Conservation (phyloP, 2,329 filamentous ascomycete genomes). For the Immersiporthe knoxdaviesiana region DNA sequence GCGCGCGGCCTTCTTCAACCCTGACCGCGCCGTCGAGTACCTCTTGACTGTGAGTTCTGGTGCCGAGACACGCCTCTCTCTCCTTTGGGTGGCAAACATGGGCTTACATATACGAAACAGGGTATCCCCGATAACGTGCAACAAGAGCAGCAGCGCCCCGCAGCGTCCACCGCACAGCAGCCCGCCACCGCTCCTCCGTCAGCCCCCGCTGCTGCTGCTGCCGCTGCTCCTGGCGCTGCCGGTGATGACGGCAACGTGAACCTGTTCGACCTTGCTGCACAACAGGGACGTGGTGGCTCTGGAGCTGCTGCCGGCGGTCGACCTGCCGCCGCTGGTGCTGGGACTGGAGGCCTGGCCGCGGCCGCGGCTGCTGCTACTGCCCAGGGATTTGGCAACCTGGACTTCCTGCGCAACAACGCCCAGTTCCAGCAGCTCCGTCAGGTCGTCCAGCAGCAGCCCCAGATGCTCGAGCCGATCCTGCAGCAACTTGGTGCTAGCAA, state of each 20-base stretch:
- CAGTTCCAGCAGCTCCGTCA: slow-evolving; percentile 98
- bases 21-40: slow-evolving; percentile 96
- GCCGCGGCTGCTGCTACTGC: slow-evolving; percentile 51
- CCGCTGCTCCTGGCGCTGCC: slow-evolving; percentile 47
- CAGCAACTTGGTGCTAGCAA: slow-evolving; percentile 96
- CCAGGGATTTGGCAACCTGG: slow-evolving; percentile 73
- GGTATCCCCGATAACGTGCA: slow-evolving; percentile 88
- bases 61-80: neutral
- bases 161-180: slow-evolving; percentile 29
- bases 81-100: neutral
- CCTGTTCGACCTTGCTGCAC: slow-evolving; percentile 89
- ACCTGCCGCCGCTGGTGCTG: slow-evolving; percentile 46
- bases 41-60: slow-evolving; percentile 72
- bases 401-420: slow-evolving; percentile 91
- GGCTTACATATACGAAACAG: slow-evolving; percentile 47
- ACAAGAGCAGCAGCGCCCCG: slow-evolving; percentile 48
- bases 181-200: slow-evolving; percentile 37
- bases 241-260: slow-evolving; percentile 76
- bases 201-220: slow-evolving; percentile 43
- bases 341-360: slow-evolving; percentile 45
- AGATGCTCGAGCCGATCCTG: slow-evolving; percentile 97
- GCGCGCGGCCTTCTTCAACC: slow-evolving; percentile 96
- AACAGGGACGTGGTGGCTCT: slow-evolving; percentile 59
- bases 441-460: slow-evolving; percentile 94
- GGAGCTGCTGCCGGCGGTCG: slow-evolving; percentile 47